Evolutionary conservation across 2,329 filamentous ascomycete species (phyloP), one percentile per base, ranked within the genome.

Genomic region (Nannizziopsis barbatae): DNA sequence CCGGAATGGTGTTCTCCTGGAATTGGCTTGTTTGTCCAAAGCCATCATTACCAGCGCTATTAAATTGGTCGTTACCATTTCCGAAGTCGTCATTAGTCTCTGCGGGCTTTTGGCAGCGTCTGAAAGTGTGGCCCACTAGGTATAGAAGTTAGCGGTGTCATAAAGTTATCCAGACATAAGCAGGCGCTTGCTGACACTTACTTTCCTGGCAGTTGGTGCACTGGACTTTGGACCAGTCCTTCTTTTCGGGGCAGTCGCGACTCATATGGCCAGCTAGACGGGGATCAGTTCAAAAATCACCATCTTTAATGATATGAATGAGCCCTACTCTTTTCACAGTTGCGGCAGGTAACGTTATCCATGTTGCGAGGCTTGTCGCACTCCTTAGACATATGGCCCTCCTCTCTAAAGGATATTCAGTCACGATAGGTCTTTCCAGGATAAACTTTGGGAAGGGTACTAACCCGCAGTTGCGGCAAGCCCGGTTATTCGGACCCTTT

Each of bases 391-490:
- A 67, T 62, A 45, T 72, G 70, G 3, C 58, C 61, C 45, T 69
- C 67, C 55, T 69, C 62, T 2, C 67, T 67, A 53, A 59, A 61
- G 15, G 41, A 50, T n/a, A 7, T n/a, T 55, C 40, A 64, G 55
- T 54, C 42, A 42, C 11, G 17, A 12, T 5, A 8, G 22, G 22
- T 7, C 22, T 7, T 4, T 27, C 7, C 22, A 27, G 22, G 22
- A 27, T 10, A 56, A 35, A 2, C 9, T 14, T 15, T 4, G 33
- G 10, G 6, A 44, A 18, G 30, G 15, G 10, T 37, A 51, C 63
- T 58, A 53, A 68, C 65, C 66, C 68, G 55, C 70, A 73, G 55
- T 72, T 72, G 20, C 64, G 64, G 52, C 71, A 73, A 40, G 65
- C 57, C 41, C 62, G 63, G 15, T 60, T 56, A 38, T 61, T 61